Base-by-base conservation (phyloP, 2,329 filamentous ascomycete species). In the Verticillium albo-atrum region DNA sequence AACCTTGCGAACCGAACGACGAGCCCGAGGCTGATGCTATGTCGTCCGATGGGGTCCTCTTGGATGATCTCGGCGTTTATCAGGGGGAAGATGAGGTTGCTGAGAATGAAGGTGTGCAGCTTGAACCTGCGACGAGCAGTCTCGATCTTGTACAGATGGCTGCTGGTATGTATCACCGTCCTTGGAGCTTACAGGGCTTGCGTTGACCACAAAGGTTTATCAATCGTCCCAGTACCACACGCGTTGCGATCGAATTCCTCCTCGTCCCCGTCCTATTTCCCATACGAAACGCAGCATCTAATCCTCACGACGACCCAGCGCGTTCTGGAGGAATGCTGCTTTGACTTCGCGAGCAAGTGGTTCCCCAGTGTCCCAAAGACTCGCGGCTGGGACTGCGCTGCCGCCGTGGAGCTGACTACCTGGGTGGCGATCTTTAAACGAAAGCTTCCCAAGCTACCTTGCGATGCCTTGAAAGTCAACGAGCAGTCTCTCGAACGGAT, bases 301-400 rank as follows among this genome's bases (percentile, higher is more conserved):
- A 68, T 77, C 42, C 67, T 77, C n/a, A 71, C 65, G 30, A 69
- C 67, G 42, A 62, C 66, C 7, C 75, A 77, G 61, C 60, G 64
- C 7, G 53, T 75, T 20, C 67, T 77, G 4, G 75, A 77, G 61
- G 70, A 73, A 58, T 71, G 68, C 58, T 77, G 73, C 63, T 77
- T 75, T 61, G 69, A 75, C 7, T 77, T 75, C 55, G 66, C 67
- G 25, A 64, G 60, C n/a, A 69, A 66, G 57, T 72, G 69, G 68
- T 54, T 73, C 17, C 71, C 74, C 6, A 60, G 59, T 0, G 57
- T 72, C 15, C 62, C 75, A 27, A 26, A 61, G 50, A 58, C 68
- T 15, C 61, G 67, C 17, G 62, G 61, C 28, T 75, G 74, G 60
- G 66, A 68, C 30, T 76, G 72, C 58, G 63, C 74, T 20, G 67